Evolutionary conservation across 208 protist species (phyloP), one percentile per base, ranked within the genome.

Genomic region (Acanthamoeba lenticulata): DNA sequence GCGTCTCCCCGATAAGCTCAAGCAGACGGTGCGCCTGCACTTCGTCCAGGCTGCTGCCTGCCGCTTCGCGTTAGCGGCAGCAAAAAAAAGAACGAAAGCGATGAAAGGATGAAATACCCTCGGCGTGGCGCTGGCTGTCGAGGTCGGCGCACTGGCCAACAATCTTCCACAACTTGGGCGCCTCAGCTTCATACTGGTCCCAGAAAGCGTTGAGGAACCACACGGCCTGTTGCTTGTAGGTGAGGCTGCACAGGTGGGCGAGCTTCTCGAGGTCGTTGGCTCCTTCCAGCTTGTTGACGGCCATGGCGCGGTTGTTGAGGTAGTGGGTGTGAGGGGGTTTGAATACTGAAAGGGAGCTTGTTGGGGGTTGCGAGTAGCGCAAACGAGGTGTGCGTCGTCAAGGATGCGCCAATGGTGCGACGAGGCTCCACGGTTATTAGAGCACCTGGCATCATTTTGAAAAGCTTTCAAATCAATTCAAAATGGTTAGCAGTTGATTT

Each of bases 151-250:
- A 83, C 36, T 49, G 15, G 1, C 9, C 5, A 27, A 83, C 74
- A 36, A 27, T 1, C 42, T 52, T 52, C 74, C 74, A 83, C 36
- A 83, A 38, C 74, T 83, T 83, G 19, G 15, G 27, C 1, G 74
- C 74, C 40, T 83, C 74, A 15, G 74, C 32, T 17, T 44, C 24
- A 27, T 32, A 83, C 27, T n/a, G 44, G 42, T 83, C 74, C 74
- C 74, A 83, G 74, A 83, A 83, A 38, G 74, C 74, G 74, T 83
- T 83, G 42, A 83, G 74, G 74, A 83, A 83, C 74, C 74, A 83
- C 19, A 83, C 24, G 32, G 74, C 74, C 44, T 83, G 74, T 1
- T 83, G 1, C 44, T 83, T 83, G 74, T 83, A 83, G 40, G 74
- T 83, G 15, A 15, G 36, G 36, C 2, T 1, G 40, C 74, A 83